Conservation (phyloP, 2,329 filamentous ascomycete species). For the Arthrobotrys sphaeroides region DNA sequence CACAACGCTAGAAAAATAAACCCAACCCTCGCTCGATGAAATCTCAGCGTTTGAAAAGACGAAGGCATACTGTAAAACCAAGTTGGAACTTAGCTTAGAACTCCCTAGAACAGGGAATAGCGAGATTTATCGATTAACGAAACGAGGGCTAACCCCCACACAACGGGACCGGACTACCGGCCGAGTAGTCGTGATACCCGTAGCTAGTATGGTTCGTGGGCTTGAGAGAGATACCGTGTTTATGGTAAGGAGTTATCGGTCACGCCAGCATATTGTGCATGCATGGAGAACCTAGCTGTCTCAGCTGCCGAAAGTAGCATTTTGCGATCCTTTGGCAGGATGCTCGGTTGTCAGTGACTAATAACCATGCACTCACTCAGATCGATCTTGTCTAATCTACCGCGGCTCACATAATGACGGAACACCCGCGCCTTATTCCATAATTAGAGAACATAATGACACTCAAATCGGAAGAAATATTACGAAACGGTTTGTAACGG, state of each 20-base stretch:
- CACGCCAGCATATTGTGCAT: background rate
- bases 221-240: background rate
- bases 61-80: background rate
- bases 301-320: background rate
- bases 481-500: slow-evolving; percentile 3
- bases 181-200: background rate
- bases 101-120: background rate
- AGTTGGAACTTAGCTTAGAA: slow-evolving; percentile 2
- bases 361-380: background rate
- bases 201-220: background rate
- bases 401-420: background rate
- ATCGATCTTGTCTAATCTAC: background rate
- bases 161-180: background rate
- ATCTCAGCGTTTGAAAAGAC: background rate
- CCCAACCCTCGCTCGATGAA: background rate
- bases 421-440: slow-evolving; percentile 2
- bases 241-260: background rate
- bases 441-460: slow-evolving; percentile 1
- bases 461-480: background rate
- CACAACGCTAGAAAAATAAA: too few relatives aligned
- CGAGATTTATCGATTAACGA: background rate
- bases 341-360: background rate
- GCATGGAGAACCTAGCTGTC: background rate
- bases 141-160: background rate
- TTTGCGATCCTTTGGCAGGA: slow-evolving; percentile 14